Percentiles rank a stretch among this genome's conserved stretches.
These are phyloP conservation scores for Verticillium alfalfae DNA, from an alignment of 2,329 filamentous ascomycete genomes.

Conservation along the genomic window DNA sequence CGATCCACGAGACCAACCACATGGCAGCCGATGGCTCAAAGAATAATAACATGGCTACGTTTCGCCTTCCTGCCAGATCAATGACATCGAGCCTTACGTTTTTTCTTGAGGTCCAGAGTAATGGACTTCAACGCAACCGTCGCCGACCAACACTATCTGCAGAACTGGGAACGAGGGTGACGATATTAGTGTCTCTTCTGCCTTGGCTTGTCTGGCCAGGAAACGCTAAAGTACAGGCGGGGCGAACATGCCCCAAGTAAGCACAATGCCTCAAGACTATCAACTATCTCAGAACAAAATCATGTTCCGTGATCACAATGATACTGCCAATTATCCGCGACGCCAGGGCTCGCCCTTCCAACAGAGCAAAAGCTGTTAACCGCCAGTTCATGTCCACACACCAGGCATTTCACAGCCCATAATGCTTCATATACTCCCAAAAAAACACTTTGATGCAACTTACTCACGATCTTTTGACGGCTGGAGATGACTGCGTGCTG, in stretches of 20 bases:
- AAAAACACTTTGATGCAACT: constrained; percentile 8
- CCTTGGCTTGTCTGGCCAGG: constrained; percentile 17
- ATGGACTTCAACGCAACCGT: too few relatives aligned
- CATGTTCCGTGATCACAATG: constrained; percentile 24
- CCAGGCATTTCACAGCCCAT: background rate
- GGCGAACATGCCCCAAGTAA: constrained; percentile 23
- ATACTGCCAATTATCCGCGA: constrained; percentile 8
- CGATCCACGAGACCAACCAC: too few relatives aligned
- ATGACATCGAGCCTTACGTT: too few relatives aligned
- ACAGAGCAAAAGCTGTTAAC: constrained; percentile 9
- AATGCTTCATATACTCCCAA: background rate
- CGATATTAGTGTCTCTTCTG: constrained; percentile 13
- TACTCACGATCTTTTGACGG: constrained; percentile 28
- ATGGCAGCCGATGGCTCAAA: too few relatives aligned
- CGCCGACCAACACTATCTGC: background rate
- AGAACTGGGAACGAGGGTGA: background rate
- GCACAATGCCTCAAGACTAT: constrained; percentile 23
- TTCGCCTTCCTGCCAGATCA: too few relatives aligned
- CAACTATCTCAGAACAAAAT: constrained; percentile 27
- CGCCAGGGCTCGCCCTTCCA: constrained; percentile 5
- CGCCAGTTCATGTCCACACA: background rate
- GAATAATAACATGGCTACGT: too few relatives aligned
- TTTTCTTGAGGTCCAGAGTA: too few relatives aligned
- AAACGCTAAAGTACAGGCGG: constrained; percentile 34
- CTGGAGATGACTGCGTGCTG: constrained; percentile 44